These are phyloP conservation scores for Sarcodon sp. DNA, from an alignment of 768 basidiomycete genomes.

Conservation along the genomic window DNA sequence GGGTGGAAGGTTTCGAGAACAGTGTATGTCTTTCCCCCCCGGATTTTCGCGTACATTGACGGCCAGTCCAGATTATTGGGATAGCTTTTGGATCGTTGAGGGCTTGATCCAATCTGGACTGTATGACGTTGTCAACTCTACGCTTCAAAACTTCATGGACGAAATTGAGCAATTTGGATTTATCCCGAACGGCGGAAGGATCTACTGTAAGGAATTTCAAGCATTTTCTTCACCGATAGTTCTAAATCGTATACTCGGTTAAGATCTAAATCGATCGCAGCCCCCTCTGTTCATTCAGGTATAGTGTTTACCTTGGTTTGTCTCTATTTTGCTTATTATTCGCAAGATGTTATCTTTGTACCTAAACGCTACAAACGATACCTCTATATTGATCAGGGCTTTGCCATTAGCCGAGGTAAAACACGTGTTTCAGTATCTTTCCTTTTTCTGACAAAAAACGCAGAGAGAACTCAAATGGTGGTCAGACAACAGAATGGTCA, in stretches of 20 bases:
- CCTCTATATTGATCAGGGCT: conserved; percentile 60
- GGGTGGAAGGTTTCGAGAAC: conserved; percentile 76
- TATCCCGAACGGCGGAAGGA: conserved; percentile 89
- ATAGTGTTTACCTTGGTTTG: conserved; percentile 6
- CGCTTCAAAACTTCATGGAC: conserved; percentile 93
- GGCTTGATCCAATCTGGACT: conserved; percentile 78
- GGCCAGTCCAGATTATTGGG: conserved; percentile 33
- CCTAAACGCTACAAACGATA: conserved; percentile 58
- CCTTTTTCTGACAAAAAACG: not conserved
- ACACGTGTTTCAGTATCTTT: conserved; percentile 4
- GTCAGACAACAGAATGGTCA: conserved; percentile 55
- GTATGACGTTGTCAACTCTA: conserved; percentile 56
- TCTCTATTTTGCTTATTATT: not conserved
- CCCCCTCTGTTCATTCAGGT: conserved; percentile 83
- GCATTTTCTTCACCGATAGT: not conserved
- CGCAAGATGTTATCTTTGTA: conserved; percentile 83
- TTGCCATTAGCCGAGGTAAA: conserved; percentile 72
- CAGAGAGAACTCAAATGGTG: conserved; percentile 82
- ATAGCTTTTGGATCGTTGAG: conserved; percentile 80
- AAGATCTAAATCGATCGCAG: conserved; percentile 84
- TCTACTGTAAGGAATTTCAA: conserved; percentile 52
- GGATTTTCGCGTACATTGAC: not conserved
- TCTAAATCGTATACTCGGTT: not conserved
- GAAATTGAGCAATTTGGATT: conserved; percentile 77
- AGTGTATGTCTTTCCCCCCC: conserved; percentile 38